phyloP scores from a whole-genome alignment of 345 rosid species.

The Citrus australasica region DNA sequence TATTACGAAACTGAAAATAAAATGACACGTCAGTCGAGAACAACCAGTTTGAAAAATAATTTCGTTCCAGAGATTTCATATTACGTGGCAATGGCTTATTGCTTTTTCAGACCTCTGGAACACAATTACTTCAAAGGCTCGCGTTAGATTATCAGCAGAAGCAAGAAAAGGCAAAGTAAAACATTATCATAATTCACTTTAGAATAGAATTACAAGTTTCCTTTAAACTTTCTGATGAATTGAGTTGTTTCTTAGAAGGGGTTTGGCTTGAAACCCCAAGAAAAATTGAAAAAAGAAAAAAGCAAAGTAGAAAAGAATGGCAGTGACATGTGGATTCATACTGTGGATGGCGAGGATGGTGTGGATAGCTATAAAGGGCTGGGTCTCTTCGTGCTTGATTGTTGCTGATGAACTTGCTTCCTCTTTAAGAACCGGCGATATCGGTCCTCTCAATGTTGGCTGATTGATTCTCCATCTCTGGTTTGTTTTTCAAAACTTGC shows the following conservation, averaged over 20 bases:
- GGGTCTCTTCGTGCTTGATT: constrained; percentile 72
- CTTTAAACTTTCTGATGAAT: not conserved
- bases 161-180: not conserved
- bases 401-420: constrained; percentile 85
- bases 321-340: constrained; percentile 56
- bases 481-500: constrained; percentile 18
- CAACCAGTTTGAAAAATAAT: no score
- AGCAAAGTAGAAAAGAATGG: constrained; percentile 28
- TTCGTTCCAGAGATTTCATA: no score
- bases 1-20: no score
- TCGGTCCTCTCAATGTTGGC: constrained; percentile 83
- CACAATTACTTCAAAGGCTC: not conserved
- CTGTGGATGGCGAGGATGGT: constrained; percentile 64
- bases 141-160: not conserved
- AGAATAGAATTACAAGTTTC: not conserved
- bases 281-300: not conserved
- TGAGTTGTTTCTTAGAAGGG: not conserved
- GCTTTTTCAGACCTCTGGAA: not conserved
- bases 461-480: constrained; percentile 19
- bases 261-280: not conserved
- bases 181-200: not conserved
- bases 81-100: not conserved
- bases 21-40: no score
- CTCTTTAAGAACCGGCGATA: constrained; percentile 77
- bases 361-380: constrained; percentile 63